A percentile compares a stretch with the other conserved stretches of the same genome.
Evolutionary conservation across 345 rosid genomes (phyloP).

Genomic region (Gossypium turneri): DNA sequence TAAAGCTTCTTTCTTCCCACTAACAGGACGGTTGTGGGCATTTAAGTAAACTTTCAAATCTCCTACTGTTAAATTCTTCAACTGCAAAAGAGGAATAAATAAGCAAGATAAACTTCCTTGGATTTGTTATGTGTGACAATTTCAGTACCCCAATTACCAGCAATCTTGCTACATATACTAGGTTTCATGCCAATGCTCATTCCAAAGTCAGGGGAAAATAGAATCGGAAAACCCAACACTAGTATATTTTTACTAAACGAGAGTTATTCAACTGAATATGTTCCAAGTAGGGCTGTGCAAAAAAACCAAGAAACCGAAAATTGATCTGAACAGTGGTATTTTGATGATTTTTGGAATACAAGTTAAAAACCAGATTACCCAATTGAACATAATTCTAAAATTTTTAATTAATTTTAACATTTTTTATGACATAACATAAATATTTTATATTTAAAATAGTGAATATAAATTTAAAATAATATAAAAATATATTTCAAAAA

Average conservation of each 20-base stretch:
- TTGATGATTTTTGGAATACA: no score
- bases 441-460: no score
- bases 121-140: not conserved
- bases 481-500: no score
- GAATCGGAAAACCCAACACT: not conserved
- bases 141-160: not conserved
- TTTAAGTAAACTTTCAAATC: slow-evolving; percentile 68
- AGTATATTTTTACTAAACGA: not conserved
- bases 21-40: slow-evolving; percentile 50
- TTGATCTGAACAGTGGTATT: no score
- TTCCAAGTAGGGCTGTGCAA: no score
- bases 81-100: slow-evolving; percentile 35
- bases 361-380: no score
- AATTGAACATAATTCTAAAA: no score
- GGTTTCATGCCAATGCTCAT: not conserved
- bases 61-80: slow-evolving; percentile 71
- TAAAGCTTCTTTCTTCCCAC: slow-evolving; percentile 81
- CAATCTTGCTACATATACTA: not conserved
- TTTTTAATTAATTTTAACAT: no score
- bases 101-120: not conserved
- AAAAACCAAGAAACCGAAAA: no score
- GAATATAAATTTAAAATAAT: no score
- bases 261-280: not conserved
- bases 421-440: no score
- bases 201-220: not conserved